A percentile compares a stretch with the other conserved stretches of the same genome.
Conservation (phyloP, 768 basidiomycete species). For the Mycena epipterygia region DNA sequence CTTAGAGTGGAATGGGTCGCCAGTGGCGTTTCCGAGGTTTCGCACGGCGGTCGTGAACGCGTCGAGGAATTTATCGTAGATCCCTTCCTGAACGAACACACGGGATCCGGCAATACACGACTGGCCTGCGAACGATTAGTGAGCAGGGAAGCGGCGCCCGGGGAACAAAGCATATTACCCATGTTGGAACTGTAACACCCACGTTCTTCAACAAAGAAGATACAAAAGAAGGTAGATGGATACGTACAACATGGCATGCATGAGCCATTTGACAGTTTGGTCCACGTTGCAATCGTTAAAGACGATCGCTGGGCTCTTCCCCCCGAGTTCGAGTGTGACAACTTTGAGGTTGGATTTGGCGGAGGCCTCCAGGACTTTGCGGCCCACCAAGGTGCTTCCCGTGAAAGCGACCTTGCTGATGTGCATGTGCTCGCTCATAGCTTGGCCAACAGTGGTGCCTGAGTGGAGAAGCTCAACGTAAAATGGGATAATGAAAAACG, state of each 20-base stretch:
- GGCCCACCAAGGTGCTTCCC: conserved; percentile 84
- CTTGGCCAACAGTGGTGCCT: conserved; percentile 65
- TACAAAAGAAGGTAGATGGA: background rate
- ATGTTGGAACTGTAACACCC: conserved; percentile 28
- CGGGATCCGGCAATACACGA: conserved; percentile 88
- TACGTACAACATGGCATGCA: conserved; percentile 80
- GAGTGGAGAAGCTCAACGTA: background rate
- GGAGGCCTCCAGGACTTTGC: conserved; percentile 84
- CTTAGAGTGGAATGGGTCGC: conserved; percentile 74
- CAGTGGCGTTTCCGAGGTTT: conserved; percentile 64
- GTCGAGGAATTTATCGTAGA: conserved; percentile 85
- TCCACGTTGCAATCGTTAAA: conserved; percentile 83
- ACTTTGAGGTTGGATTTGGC: conserved; percentile 88
- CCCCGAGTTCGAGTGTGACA: conserved; percentile 86
- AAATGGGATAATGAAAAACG: conserved; percentile 54
- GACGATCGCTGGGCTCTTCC: conserved; percentile 79
- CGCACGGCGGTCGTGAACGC: conserved; percentile 68
- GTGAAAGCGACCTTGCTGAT: conserved; percentile 89
- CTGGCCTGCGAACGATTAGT: conserved; percentile 64
- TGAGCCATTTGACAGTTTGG: conserved; percentile 79
- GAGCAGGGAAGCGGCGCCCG: background rate
- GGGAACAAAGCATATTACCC: background rate
- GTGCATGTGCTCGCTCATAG: conserved; percentile 68
- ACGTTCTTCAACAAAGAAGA: conserved; percentile 8
- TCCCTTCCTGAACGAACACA: conserved; percentile 82